These are phyloP conservation scores for Pythium pyrilobum DNA, from an alignment of 352 stramenopile genomes.

Conservation along the genomic window DNA sequence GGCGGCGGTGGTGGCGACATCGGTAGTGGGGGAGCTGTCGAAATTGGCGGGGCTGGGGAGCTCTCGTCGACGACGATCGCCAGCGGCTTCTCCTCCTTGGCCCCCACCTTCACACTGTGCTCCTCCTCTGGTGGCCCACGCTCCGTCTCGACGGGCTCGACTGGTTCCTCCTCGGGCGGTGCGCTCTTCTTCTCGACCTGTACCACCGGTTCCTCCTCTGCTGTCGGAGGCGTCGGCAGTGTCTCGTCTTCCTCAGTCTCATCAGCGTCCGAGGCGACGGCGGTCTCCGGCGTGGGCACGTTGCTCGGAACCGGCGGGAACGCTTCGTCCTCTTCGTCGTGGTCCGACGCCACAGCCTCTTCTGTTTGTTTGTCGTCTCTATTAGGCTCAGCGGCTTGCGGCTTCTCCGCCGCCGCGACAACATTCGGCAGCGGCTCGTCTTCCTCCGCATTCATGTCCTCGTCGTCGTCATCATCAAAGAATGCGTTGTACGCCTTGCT, in stretches of 20 bases:
- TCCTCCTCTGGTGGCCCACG: background rate
- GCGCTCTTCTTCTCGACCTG: background rate
- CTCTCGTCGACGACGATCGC: background rate
- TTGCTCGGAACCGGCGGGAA: slow-evolving; percentile 13
- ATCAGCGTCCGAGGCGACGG: background rate
- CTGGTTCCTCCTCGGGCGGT: no score
- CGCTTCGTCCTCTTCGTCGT: slow-evolving; percentile 29
- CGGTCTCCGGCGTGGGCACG: background rate
- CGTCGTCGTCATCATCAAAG: slow-evolving; percentile 51
- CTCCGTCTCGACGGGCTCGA: no score
- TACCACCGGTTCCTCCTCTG: background rate
- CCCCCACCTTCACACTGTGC: background rate
- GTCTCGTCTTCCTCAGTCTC: slow-evolving; percentile 8
- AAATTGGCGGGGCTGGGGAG: background rate
- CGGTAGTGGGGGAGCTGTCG: slow-evolving; percentile 3
- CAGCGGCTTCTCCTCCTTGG: background rate
- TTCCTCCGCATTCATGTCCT: slow-evolving; percentile 39
- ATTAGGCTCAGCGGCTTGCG: no score
- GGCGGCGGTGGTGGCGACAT: slow-evolving; percentile 28
- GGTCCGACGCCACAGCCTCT: slow-evolving; percentile 5
- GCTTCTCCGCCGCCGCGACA: background rate
- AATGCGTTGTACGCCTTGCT: slow-evolving; percentile 72
- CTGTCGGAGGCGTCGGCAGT: background rate
- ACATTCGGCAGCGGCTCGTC: slow-evolving; percentile 46
- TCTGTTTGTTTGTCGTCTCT: background rate